Evolutionary conservation across 202 grass and related monocot genomes (phyloP).

Genomic region (Panicum virgatum): DNA sequence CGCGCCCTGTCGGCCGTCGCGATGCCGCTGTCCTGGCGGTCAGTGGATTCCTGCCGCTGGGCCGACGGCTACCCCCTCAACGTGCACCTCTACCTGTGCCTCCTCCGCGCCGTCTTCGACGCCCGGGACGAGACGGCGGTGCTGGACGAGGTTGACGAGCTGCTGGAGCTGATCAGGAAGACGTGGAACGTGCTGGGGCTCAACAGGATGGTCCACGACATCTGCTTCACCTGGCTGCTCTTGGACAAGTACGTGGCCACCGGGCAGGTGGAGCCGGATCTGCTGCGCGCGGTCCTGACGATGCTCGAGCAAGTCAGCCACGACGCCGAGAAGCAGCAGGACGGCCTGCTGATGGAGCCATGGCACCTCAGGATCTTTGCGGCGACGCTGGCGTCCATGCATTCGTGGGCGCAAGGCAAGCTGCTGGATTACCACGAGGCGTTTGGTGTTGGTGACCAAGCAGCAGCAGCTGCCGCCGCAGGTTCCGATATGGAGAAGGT

Average conservation of each 20-base stretch:
- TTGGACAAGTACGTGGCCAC: slow-evolving; percentile 66
- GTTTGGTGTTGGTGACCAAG: slow-evolving; percentile 24
- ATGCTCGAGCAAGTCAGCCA: slow-evolving; percentile 65
- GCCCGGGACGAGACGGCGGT: slow-evolving; percentile 56
- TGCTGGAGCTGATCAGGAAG: slow-evolving; percentile 67
- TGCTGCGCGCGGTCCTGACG: slow-evolving; percentile 54
- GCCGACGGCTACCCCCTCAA: slow-evolving; percentile 72
- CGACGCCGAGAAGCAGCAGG: slow-evolving; percentile 11
- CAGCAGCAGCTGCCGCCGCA: too few relatives aligned
- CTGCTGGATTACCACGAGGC: slow-evolving; percentile 66
- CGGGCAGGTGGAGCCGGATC: slow-evolving; percentile 46
- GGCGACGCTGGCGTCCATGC: slow-evolving; percentile 48
- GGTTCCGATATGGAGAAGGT: slow-evolving; percentile 57
- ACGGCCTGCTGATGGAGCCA: slow-evolving; percentile 22
- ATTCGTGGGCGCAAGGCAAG: slow-evolving; percentile 62
- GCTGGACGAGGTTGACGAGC: slow-evolving; percentile 76
- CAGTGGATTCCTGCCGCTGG: slow-evolving; percentile 57
- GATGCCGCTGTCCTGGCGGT: slow-evolving; percentile 48
- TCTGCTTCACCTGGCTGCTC: slow-evolving; percentile 75
- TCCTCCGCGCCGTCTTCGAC: slow-evolving; percentile 62
- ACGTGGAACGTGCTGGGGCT: slow-evolving; percentile 63
- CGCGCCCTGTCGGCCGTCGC: slow-evolving; percentile 38
- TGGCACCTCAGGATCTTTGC: slow-evolving; percentile 56
- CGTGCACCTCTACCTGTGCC: slow-evolving; percentile 61
- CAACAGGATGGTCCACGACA: slow-evolving; percentile 59